Conservation (phyloP, 2,329 filamentous ascomycete species). For the Chalaropsis thielavioides region DNA sequence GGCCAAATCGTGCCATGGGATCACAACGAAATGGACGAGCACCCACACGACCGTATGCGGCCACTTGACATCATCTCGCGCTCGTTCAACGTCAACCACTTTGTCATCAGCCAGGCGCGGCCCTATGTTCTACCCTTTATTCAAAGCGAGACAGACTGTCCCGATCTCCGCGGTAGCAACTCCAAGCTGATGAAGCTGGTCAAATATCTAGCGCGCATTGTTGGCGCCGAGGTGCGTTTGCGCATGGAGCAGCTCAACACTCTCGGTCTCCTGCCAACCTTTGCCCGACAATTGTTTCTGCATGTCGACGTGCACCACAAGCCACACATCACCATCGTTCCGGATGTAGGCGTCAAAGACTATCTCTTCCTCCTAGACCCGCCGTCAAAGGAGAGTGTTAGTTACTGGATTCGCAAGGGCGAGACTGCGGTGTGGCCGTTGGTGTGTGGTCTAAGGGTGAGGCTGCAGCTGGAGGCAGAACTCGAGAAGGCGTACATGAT, state of each 20-base stretch:
- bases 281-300: constrained; percentile 61
- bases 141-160: constrained; percentile 64
- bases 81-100: constrained; percentile 88
- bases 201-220: constrained; percentile 48
- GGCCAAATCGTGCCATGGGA: constrained; percentile 60
- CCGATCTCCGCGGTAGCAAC: constrained; percentile 45
- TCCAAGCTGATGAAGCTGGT: constrained; percentile 44
- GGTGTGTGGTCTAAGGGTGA: constrained; percentile 62
- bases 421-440: constrained; percentile 87
- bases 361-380: constrained; percentile 70
- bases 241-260: constrained; percentile 69
- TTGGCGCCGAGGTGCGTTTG: constrained; percentile 65
- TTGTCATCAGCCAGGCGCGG: constrained; percentile 81
- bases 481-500: constrained; percentile 74
- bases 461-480: constrained; percentile 77
- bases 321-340: constrained; percentile 68
- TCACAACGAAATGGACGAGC: constrained; percentile 16
- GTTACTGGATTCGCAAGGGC: constrained; percentile 74
- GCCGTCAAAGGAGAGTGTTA: constrained; percentile 58
- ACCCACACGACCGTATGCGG: constrained; percentile 17
- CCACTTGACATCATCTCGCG: constrained; percentile 21
- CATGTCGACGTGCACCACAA: constrained; percentile 51
- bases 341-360: constrained; percentile 57
- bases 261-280: constrained; percentile 53
- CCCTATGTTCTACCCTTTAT: constrained; percentile 82